phyloP scores from a whole-genome alignment of 352 stramenopile genomes.

The Globisporangium echinulatum region DNA sequence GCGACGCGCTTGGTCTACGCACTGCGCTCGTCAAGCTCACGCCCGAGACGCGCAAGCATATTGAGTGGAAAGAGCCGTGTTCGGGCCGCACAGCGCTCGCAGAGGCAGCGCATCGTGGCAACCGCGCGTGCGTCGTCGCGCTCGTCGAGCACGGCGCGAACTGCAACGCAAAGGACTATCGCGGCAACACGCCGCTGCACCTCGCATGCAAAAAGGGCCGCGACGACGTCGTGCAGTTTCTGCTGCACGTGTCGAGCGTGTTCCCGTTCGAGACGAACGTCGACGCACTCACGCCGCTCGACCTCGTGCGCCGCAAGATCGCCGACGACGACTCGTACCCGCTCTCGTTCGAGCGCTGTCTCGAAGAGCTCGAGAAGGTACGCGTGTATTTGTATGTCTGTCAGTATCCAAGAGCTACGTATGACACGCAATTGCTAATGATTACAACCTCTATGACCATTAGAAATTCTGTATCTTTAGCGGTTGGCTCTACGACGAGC shows the following conservation, averaged over 20 bases:
- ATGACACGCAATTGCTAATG: too few relatives aligned
- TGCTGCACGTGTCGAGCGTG: conserved; percentile 30
- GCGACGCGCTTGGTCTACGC: conserved; percentile 30
- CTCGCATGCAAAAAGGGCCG: conserved; percentile 41
- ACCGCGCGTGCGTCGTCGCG: conserved; percentile 36
- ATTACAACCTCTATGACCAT: conserved; percentile 2
- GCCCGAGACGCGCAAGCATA: conserved; percentile 25
- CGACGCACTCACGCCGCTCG: conserved; percentile 37
- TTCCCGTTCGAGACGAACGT: conserved; percentile 43
- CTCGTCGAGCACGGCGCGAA: conserved; percentile 40
- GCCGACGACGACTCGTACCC: conserved; percentile 18
- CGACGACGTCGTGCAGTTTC: conserved; percentile 31
- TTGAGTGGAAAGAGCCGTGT: conserved; percentile 57
- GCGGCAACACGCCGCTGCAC: conserved; percentile 49
- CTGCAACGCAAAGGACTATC: conserved; percentile 40
- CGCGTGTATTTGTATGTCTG: neutral
- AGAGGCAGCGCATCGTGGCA: conserved; percentile 30
- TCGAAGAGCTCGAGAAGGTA: conserved; percentile 59
- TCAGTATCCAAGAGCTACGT: too few relatives aligned
- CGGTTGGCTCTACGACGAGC: conserved; percentile 60
- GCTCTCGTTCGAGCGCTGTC: conserved; percentile 28
- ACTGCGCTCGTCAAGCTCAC: conserved; percentile 29
- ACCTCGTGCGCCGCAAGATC: conserved; percentile 31
- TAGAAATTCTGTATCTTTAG: conserved; percentile 53
- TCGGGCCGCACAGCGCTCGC: conserved; percentile 37